Percentiles rank a stretch among this genome's conserved stretches.
Evolutionary conservation across 1,139 yeast genomes (phyloP).

Genomic region (Geotrichum carabidarum): DNA sequence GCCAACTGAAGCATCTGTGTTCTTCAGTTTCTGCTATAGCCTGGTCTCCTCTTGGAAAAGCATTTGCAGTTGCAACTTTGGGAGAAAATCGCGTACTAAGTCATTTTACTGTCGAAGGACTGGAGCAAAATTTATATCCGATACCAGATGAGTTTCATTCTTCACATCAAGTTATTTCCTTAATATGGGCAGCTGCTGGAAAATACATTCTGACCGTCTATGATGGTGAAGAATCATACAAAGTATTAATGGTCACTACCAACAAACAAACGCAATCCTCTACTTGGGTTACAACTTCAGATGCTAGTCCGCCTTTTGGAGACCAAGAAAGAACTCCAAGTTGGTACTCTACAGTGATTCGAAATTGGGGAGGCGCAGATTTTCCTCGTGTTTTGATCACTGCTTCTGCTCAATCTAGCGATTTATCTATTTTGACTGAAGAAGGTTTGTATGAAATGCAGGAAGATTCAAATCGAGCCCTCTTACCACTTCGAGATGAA

Average conservation of each 20-base stretch:
- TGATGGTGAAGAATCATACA: conserved; percentile 14
- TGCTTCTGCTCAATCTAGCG: conserved; percentile 61
- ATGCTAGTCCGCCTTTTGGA: conserved; percentile 59
- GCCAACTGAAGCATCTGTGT: conserved; percentile 15
- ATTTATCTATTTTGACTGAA: conserved; percentile 45
- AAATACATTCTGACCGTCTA: conserved; percentile 13
- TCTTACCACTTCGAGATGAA: conserved; percentile 62
- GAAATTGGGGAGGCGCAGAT: conserved; percentile 43
- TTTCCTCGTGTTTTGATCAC: conserved; percentile 41
- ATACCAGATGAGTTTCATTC: conserved; percentile 26
- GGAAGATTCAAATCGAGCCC: conserved; percentile 68
- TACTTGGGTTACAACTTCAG: conserved; percentile 38
- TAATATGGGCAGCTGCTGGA: conserved; percentile 24
- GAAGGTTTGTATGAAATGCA: conserved; percentile 41
- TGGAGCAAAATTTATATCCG: conserved; percentile 24
- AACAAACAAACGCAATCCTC: conserved; percentile 12
- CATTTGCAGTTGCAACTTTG: conserved; percentile 29
- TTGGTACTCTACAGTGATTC: conserved; percentile 45
- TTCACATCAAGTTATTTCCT: conserved; percentile 17
- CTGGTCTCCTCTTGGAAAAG: conserved; percentile 39
- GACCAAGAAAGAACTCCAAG: conserved; percentile 46
- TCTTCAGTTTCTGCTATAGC: conserved; percentile 29
- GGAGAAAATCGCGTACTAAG: conserved; percentile 27
- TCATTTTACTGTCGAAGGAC: conserved; percentile 30
- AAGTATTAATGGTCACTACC: conserved; percentile 14